Base-by-base conservation (phyloP, 2,329 filamentous ascomycete species). In the Orbilia ellipsospora region DNA sequence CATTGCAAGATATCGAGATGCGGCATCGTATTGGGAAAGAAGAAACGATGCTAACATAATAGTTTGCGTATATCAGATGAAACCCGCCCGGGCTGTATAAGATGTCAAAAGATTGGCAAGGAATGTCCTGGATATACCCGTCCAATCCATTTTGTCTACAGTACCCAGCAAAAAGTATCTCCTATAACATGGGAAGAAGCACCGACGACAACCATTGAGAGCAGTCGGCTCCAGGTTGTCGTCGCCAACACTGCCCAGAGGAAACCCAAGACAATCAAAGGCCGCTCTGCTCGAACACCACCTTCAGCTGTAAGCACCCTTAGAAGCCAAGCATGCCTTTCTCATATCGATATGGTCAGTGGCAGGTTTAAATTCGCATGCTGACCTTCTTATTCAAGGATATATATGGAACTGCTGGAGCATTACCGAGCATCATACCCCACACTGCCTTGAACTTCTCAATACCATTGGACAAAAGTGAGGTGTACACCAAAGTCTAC, bases 91-190 rank as follows among this genome's bases (percentile, higher is more conserved):
- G 57, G 64, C 54, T 75, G 72, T 59, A 57, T 65, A 23, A 64
- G 72, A 48, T 75, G 72, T 51, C 72, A 65, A 20, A 75, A 75
- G 40, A 75, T 75, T 31, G 72, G 72, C 40, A 75, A 69, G 23
- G 59, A 75, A 16, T 75, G 72, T 52, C 72, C 72, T 36, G 72
- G 72, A 2, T 75, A 75, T 28, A 52, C 57, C 45, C 72, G 72
- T 16, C 57, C 64, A 31, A 57, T 75, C 20, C 64, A 69, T 51
- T 75, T 75, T 36, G 64, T 75, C 23, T 69, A 69, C 54, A 65
- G 31, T 28, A 60, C 57, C 64, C 72, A 69, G 72, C 72, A 69
- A 42, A 75, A 75, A 52, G 48, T 26, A 18, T 64, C 63, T 5
- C 72, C 63, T 12, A 68, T 75, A 64, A 60, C 52, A 48, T 75